phyloP scores from a whole-genome alignment of 176 grass and related monocot species.

The Phoenix roebelenii region DNA sequence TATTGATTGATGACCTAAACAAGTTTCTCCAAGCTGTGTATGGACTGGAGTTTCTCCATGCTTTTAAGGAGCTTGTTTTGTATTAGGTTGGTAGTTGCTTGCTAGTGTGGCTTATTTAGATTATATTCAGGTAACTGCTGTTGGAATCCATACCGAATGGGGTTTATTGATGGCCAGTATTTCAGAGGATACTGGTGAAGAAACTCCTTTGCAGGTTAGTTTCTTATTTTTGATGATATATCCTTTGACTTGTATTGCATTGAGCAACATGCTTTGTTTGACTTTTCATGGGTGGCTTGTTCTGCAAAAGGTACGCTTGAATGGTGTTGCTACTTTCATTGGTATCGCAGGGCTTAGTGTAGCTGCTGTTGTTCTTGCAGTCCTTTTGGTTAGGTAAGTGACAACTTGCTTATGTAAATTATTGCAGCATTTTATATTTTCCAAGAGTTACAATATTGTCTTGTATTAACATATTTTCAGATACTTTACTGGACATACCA shows the following conservation, averaged over 20 bases:
- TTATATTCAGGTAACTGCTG: slow-evolving; percentile 67
- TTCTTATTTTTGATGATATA: slow-evolving; percentile 16
- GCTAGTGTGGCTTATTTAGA: background rate
- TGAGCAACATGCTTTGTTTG: slow-evolving; percentile 8
- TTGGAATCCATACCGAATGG: slow-evolving; percentile 96
- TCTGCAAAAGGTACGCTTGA: slow-evolving; percentile 66
- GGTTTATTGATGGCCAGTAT: slow-evolving; percentile 96
- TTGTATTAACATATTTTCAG: slow-evolving; percentile 25
- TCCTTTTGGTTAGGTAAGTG: slow-evolving; percentile 73
- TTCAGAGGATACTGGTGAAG: slow-evolving; percentile 97
- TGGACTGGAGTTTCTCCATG: no score
- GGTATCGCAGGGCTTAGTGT: slow-evolving; percentile 74
- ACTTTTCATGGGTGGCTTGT: slow-evolving; percentile 17
- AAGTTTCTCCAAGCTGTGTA: background rate
- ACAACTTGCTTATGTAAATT: background rate
- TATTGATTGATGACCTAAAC: background rate
- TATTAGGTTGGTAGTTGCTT: no score
- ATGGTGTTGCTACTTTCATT: slow-evolving; percentile 91
- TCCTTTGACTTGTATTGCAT: slow-evolving; percentile 5
- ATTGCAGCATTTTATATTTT: background rate
- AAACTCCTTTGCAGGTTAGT: slow-evolving; percentile 85
- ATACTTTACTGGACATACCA: slow-evolving; percentile 77
- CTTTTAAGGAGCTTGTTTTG: no score
- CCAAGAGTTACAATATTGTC: no score
- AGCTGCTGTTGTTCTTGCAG: slow-evolving; percentile 52